Conservation (phyloP, 257 asterid genomes). For the Salvia miltiorrhiza region DNA sequence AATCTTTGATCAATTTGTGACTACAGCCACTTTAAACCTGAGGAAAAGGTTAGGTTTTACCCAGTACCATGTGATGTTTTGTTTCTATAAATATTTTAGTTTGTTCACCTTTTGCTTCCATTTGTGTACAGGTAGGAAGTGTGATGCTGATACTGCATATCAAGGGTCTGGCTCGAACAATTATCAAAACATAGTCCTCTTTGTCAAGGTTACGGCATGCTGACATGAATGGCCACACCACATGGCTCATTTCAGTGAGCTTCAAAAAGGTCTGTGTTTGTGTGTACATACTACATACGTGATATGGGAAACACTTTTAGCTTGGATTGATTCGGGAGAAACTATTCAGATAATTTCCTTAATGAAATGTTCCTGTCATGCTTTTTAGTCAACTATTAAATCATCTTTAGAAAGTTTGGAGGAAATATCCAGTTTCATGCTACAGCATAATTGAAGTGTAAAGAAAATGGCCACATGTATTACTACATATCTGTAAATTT, state of each 20-base stretch:
- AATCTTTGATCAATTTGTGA: conserved; percentile 1
- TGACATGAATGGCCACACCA: neutral
- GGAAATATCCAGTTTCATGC: no score
- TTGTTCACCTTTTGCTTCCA: conserved; percentile 5
- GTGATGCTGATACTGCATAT: conserved; percentile 1
- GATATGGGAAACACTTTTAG: neutral
- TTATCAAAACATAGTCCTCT: neutral
- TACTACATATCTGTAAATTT: no score
- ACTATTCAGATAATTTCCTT: no score
- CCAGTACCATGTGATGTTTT: neutral
- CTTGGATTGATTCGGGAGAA: neutral
- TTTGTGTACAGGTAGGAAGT: neutral
- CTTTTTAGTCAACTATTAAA: no score
- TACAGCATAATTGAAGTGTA: no score
- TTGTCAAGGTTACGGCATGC: neutral
- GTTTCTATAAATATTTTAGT: neutral
- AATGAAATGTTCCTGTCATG: no score
- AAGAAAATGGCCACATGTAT: no score
- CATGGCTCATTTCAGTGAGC: neutral
- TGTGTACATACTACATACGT: neutral
- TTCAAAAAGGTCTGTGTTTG: neutral
- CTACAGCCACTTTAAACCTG: neutral
- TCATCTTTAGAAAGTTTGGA: no score
- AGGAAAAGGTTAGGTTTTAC: conserved; percentile 20
- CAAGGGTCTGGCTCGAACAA: neutral